Evolutionary conservation across 768 basidiomycete species (phyloP), one percentile per base, ranked within the genome.

Genomic region (Rhizopogon vulgaris): DNA sequence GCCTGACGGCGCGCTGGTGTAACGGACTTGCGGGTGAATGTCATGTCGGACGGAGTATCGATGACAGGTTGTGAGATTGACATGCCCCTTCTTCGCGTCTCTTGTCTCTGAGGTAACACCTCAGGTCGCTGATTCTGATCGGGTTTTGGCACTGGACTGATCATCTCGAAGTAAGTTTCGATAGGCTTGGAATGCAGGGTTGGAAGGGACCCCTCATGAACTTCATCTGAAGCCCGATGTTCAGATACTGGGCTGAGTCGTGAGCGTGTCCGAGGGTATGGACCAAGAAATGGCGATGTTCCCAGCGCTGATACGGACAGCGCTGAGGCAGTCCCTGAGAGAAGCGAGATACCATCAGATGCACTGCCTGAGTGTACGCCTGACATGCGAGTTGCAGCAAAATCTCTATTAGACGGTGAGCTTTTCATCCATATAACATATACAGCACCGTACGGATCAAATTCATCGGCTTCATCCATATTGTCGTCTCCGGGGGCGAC

Each of bases 391-490:
- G 78, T 80, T 0, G 81, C 80, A 8, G 84, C 82, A 66, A 88
- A 90, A 50, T 85, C 83, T 1, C 87, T 90, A 58, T 18, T 10
- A 3, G 24, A n/a, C 14, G 5, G 55, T 49, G 25, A 52, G 58
- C 27, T 3, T 34, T 2, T 1, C 10, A 30, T 40, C 14, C 3
- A n/a, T 24, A 32, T 15, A 5, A 22, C 12, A 36, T 7, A 22
- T 42, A 43, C 5, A 27, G 17, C 28, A 3, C 72, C 85, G 61
- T 63, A 90, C 87, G 87, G 87, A 61, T 90, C 89, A 56, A 90
- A 90, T 54, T 87, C 87, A 56, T 89, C 85, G 1, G 71, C 82
- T 46, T 84, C 85, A 57, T 81, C 80, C 68, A 78, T 74, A 49
- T 71, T 77, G 39, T 76, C 81, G 39, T 70, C 71, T 1, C 69